Base-by-base conservation (phyloP, 257 asterid genomes). In the Ajuga chamaepitys region DNA sequence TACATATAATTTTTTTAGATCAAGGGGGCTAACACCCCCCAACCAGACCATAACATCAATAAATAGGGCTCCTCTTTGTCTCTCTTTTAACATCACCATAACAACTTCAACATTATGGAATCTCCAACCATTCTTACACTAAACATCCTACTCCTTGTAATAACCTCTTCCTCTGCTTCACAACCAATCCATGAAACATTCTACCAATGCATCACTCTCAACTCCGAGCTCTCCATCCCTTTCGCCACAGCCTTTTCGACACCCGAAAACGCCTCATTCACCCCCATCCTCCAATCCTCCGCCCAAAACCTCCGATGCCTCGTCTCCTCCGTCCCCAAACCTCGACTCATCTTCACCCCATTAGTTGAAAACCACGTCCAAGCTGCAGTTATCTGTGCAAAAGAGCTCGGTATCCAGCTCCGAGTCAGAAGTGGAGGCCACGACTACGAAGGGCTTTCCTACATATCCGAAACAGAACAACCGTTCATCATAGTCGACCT, bases 301-400 rank as follows among this genome's bases (percentile, higher is more conserved):
- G 85, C 85, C 0, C 77, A 73, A 41, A 80, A 80, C 58, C 81
- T 80, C 20, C 46, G 85, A 42, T 76, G 75, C 62, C 71, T 80
- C 9, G 62, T 59, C 11, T 60, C 85, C 1, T 73, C 85, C 11
- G 41, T 70, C 10, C 68, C 71, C 0, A 80, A 80, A 40, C 85
- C 85, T 16, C 70, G 35, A 12, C 78, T 80, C 2, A 80, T 80
- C 46, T 80, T 80, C 82, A 80, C 82, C 0, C 85, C 85, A 1
- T n/a, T 74, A 5, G 14, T 62, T 32, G 85, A 80, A 45, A 76
- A 61, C 70, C 79, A 80, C 21, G 79, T 70, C 24, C 81, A 76
- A 42, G 75, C 84, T 0, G 76, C 84, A 0, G 77, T 79, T 0
- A 67, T 57, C 0, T 79, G 84, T 26, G 70, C 81, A 0, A 76